Evolutionary conservation across 495 filamentous ascomycete genomes (phyloP), one percentile per base, ranked within the genome.

Genomic region (Pyrenopolyporus hunteri): DNA sequence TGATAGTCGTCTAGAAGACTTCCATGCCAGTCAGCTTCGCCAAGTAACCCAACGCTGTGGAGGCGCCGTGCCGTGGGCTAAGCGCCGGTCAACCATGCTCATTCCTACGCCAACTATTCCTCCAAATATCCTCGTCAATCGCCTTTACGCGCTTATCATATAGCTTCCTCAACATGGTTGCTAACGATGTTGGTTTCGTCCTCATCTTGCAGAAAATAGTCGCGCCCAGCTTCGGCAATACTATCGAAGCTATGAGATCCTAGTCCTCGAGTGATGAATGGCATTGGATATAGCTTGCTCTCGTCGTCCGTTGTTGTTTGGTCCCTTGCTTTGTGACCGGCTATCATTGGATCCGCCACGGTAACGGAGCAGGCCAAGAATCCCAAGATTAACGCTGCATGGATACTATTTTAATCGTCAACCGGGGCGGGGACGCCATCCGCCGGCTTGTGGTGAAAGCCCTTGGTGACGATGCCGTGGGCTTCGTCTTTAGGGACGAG

Each of bases 21-120:
- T 66, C 63, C 48, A 66, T 66, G 57, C 63, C 63, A 66, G 63
- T 66, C 63, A 66, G 36, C 16, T 56, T 47, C 47, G 31, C 33
- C 44, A 49, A 49, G n/a, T 56, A 42, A 55, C 62, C 62, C 63
- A 53, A 39, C 17, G 39, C 43, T 50, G 55, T 59, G 61, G 61
- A 64, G 55, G 47, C 60, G 60, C 55, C 50, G 37, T 25, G 44
- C 42, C 45, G 32, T 48, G 46, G 19, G 36, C 37, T 66, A 66
- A 66, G 63, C 63, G 63, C 63, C 63, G 33, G 16, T 19, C 33
- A 48, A 52, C 57, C 46, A 28, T 33, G 47, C 39, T 51, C 33
- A 47, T 33, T 22, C 26, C 51, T 19, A 56, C 63, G 57, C 57
- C 52, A 16, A 35, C 51, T 53, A 53, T 36, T 46, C 46, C 57